These are phyloP conservation scores for Penicillium sumatraense DNA, from an alignment of 2,329 filamentous ascomycete species.

Conservation along the genomic window DNA sequence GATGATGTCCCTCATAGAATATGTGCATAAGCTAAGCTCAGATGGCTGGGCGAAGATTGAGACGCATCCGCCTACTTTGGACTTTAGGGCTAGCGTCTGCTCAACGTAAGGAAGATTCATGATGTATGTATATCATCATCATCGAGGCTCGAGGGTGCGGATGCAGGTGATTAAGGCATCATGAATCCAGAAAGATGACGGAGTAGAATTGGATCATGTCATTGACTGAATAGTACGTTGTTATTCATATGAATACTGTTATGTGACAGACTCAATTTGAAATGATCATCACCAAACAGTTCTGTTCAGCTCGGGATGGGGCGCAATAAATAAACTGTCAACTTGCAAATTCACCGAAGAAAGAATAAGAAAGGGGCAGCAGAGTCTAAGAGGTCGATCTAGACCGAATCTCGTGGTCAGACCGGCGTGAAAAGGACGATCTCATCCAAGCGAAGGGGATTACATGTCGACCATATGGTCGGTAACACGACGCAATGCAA, in stretches of 20 bases:
- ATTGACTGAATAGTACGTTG: too few species aligned
- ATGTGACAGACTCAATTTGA: not conserved
- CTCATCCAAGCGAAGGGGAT: not conserved
- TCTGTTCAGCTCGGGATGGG: not conserved
- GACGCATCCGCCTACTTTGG: too few species aligned
- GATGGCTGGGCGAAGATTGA: not conserved
- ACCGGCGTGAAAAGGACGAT: not conserved
- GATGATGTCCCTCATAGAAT: too few species aligned
- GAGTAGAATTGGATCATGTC: not conserved
- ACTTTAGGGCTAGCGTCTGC: not conserved
- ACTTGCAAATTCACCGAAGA: not conserved
- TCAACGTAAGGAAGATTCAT: not conserved
- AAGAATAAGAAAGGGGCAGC: not conserved
- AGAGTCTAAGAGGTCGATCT: not conserved
- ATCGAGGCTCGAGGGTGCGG: not conserved
- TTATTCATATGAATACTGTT: too few species aligned
- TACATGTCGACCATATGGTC: not conserved
- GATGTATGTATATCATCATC: not conserved
- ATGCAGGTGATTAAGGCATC: not conserved
- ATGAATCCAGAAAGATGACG: not conserved
- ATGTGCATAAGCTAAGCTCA: not conserved
- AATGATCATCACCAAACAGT: not conserved
- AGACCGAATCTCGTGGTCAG: not conserved
- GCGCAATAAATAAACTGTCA: too few species aligned
- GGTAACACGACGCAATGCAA: not conserved